Conservation (phyloP, 2,329 filamentous ascomycete genomes). For the Ascocoryne sarcoides region DNA sequence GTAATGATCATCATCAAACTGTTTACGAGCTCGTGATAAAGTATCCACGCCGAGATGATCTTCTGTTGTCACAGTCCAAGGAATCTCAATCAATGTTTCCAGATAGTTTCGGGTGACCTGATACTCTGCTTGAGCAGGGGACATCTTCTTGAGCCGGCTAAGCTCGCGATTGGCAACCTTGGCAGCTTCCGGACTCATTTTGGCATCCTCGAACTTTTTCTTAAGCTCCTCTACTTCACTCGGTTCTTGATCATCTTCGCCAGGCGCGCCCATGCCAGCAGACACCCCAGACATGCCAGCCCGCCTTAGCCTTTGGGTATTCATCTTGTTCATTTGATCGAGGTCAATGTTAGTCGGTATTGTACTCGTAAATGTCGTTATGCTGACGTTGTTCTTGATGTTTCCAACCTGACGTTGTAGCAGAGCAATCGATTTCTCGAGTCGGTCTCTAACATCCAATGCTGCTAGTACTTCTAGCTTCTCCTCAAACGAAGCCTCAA, state of each 20-base stretch:
- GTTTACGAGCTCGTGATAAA: conserved; percentile 68
- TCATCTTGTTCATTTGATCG: conserved; percentile 41
- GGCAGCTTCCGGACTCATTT: conserved; percentile 72
- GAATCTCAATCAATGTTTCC: conserved; percentile 88
- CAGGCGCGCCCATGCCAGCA: conserved; percentile 23
- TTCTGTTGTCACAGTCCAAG: conserved; percentile 77
- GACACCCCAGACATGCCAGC: conserved; percentile 13
- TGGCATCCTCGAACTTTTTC: conserved; percentile 74
- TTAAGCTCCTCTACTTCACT: conserved; percentile 89
- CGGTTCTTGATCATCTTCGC: conserved; percentile 64
- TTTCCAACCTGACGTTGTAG: conserved; percentile 72
- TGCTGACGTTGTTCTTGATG: conserved; percentile 81
- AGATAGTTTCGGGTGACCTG: conserved; percentile 89
- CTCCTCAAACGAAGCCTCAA: conserved; percentile 82
- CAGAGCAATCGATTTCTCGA: conserved; percentile 76
- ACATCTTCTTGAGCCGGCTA: conserved; percentile 87
- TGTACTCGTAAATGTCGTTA: conserved; percentile 67
- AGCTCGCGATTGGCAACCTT: conserved; percentile 90
- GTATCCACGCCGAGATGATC: conserved; percentile 80
- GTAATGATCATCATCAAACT: conserved; percentile 93
- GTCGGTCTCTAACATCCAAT: conserved; percentile 65
- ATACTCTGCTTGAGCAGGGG: conserved; percentile 90
- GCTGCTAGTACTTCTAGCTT: conserved; percentile 82
- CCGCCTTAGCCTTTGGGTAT: conserved; percentile 29
- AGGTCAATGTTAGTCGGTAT: conserved; percentile 52